Base-by-base conservation (phyloP, 495 filamentous ascomycete genomes). In the Lasiosphaeriaceae sp. region DNA sequence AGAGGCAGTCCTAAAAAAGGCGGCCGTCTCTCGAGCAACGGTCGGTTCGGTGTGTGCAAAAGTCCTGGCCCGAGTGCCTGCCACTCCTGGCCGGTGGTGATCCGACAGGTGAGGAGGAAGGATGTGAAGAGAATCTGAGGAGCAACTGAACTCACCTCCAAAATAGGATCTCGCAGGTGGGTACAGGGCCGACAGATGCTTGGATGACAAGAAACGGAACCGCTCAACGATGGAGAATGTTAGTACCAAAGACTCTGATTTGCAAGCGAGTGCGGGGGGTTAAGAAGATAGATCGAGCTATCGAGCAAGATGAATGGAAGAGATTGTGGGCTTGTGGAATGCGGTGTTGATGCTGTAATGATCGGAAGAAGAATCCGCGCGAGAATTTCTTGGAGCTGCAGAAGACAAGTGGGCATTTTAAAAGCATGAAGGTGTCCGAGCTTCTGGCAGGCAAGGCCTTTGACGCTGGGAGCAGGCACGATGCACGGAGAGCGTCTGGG, bases 281-380 rank as follows among this genome's bases (percentile, higher is more conserved):
- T 69, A 74, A 79, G 74, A 79, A 77, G 67, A 78, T 78, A 71
- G 77, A 77, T 75, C 69, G 70, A 76, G 77, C 76, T 80, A 76
- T 73, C 72, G 63, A 74, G 74, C 77, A 77, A 79, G 76, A 76
- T 77, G 73, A 70, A 71, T 69, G 66, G 71, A 77, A 76, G 72
- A 69, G 73, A 69, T 57, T 71, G 75, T 65, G 68, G 64, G 66
- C 68, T 64, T 50, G 61, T 66, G 71, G 67, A 62, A 56, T 67
- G 68, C 66, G 70, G 68, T 72, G 72, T 73, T 71, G 72, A 79
- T 77, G 74, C 67, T 78, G 76, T 80, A 75, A 74, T 68, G 74
- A 75, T 72, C 74, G 73, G 66, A 70, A 69, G 66, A 69, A 74
- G 67, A 71, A 14, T 39, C 44, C 52, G 47, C 43, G 44, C 16